These are phyloP conservation scores for Morella rubra DNA, from an alignment of 306 rosid species.

Conservation along the genomic window DNA sequence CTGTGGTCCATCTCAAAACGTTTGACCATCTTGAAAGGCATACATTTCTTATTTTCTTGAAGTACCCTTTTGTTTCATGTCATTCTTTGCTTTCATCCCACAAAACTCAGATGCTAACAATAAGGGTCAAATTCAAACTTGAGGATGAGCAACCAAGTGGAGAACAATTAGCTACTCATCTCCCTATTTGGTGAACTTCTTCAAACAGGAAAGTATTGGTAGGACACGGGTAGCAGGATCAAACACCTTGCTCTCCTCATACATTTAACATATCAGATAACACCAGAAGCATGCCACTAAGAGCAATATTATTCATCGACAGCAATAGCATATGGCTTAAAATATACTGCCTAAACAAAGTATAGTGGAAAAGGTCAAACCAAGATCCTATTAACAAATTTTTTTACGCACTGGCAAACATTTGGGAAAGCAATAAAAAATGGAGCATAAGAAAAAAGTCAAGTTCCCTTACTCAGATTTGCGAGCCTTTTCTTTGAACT, in stretches of 20 bases:
- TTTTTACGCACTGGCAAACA: conserved; percentile 18
- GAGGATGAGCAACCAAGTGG: not conserved
- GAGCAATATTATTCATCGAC: not conserved
- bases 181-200: not conserved
- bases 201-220: not conserved
- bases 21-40: not conserved
- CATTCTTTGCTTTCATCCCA: not conserved
- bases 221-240: not conserved
- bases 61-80: not conserved
- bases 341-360: not conserved
- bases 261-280: conserved; percentile 21
- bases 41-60: not conserved
- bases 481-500: conserved; percentile 95
- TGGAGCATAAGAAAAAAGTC: conserved; percentile 17
- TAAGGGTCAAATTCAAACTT: not conserved
- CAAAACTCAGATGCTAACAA: not conserved
- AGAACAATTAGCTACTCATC: conserved; percentile 6
- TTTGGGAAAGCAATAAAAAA: conserved; percentile 19
- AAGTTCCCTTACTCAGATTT: conserved; percentile 80
- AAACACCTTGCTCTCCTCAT: conserved; percentile 14
- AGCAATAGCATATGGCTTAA: not conserved
- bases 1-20: not conserved
- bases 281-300: conserved; percentile 13
- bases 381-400: not conserved
- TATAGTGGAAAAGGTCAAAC: not conserved